A percentile compares a stretch with the other conserved stretches of the same genome.
phyloP scores from a whole-genome alignment of 371 early-diverging fungal genomes.

The Gilbertella persicaria region DNA sequence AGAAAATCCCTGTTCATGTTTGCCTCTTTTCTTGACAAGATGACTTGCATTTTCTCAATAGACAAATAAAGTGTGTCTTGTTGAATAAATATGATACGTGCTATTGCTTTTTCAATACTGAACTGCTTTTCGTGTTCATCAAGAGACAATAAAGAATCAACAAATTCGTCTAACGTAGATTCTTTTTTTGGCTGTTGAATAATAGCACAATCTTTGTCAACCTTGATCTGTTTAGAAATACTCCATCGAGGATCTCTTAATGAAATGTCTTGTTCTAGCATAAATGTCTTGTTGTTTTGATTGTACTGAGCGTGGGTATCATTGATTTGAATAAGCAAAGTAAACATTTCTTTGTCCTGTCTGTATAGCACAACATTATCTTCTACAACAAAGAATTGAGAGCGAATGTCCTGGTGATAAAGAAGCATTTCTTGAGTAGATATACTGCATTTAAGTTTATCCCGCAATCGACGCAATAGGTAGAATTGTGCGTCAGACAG shows the following conservation, averaged over 20 bases:
- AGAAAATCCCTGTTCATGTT: slow-evolving; percentile 16
- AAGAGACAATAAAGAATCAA: neutral
- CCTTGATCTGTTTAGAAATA: neutral
- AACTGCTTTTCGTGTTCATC: neutral
- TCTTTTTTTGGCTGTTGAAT: slow-evolving; percentile 1
- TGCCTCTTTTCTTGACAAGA: slow-evolving; percentile 11
- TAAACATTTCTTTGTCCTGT: slow-evolving; percentile 1
- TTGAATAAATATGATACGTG: neutral
- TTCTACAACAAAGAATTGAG: neutral
- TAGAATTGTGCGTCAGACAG: slow-evolving; percentile 63
- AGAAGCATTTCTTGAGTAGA: slow-evolving; percentile 43
- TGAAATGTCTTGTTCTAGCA: slow-evolving; percentile 5
- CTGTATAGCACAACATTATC: slow-evolving; percentile 1
- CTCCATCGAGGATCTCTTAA: slow-evolving; percentile 4
- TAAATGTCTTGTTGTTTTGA: neutral
- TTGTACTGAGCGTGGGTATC: slow-evolving; percentile 4
- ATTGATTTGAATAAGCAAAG: slow-evolving; percentile 3
- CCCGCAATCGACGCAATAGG: slow-evolving; percentile 50
- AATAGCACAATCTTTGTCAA: slow-evolving; percentile 15
- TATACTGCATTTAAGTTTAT: slow-evolving; percentile 39
- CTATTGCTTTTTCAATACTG: slow-evolving; percentile 11
- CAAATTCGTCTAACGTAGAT: neutral
- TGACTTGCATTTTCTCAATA: slow-evolving; percentile 7
- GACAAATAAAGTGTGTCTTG: neutral
- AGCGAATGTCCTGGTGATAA: slow-evolving; percentile 39